These are phyloP conservation scores for Sequoiadendron giganteum DNA, from an alignment of 75 land plant genomes.

Conservation along the genomic window DNA sequence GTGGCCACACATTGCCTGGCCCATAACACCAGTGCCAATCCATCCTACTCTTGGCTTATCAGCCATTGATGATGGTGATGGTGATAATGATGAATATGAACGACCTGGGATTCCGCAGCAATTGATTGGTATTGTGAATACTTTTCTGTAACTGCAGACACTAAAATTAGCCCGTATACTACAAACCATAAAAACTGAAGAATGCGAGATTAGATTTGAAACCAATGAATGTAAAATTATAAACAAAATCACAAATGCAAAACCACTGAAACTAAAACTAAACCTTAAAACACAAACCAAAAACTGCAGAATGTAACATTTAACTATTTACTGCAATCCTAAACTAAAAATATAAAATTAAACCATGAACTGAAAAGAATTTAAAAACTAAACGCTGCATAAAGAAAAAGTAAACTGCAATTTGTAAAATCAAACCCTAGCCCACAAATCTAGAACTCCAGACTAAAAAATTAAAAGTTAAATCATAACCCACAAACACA, in stretches of 20 bases:
- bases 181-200: neutral
- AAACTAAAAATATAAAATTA: too few relatives aligned
- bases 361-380: neutral
- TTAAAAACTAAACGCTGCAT: too few relatives aligned
- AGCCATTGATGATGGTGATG: conserved; percentile 4
- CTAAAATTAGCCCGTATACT: neutral
- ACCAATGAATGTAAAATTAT: neutral
- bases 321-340: too few relatives aligned
- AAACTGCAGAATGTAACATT: neutral
- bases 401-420: too few relatives aligned
- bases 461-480: too few relatives aligned
- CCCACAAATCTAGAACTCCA: too few relatives aligned
- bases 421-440: neutral
- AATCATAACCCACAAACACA: neutral
- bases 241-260: neutral
- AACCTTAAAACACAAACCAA: neutral
- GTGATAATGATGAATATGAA: neutral
- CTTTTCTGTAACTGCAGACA: neutral
- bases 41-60: conserved; percentile 49
- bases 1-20: conserved; percentile 70
- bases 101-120: neutral
- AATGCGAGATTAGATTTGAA: too few relatives aligned
- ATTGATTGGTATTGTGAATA: neutral
- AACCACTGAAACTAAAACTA: neutral
- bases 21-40: conserved; percentile 94